Evolutionary conservation across 2,329 filamentous ascomycete genomes (phyloP).

Genomic region (Blumeriella jaapii): DNA sequence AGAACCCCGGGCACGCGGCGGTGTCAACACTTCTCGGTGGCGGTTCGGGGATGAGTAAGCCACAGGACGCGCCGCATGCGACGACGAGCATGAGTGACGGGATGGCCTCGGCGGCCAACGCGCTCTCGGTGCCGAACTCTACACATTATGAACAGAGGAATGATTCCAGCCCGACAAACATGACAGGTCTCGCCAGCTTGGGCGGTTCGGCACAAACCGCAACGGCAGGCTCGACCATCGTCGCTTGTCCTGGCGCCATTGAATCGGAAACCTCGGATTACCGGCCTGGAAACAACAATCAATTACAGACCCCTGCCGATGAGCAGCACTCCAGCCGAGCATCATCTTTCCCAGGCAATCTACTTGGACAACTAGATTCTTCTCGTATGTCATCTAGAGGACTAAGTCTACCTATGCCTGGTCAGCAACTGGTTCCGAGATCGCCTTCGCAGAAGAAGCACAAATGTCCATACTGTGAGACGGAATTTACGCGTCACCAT

Average conservation of each 20-base stretch:
- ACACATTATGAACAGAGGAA: slow-evolving; percentile 24
- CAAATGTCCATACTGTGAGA: slow-evolving; percentile 92
- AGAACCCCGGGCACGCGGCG: slow-evolving; percentile 42
- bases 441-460: slow-evolving; percentile 79
- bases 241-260: slow-evolving; percentile 23
- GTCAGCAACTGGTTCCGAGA: slow-evolving; percentile 40
- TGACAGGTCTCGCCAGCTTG: slow-evolving; percentile 25
- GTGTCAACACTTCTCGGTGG: slow-evolving; percentile 42
- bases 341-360: slow-evolving; percentile 25
- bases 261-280: slow-evolving; percentile 20
- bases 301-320: slow-evolving; percentile 18
- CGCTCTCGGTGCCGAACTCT: slow-evolving; percentile 23
- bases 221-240: slow-evolving; percentile 24
- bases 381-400: slow-evolving; percentile 31
- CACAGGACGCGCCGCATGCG: slow-evolving; percentile 37
- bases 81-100: slow-evolving; percentile 24
- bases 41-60: slow-evolving; percentile 43
- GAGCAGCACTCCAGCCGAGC: slow-evolving; percentile 22
- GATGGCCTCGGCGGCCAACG: slow-evolving; percentile 22
- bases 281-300: slow-evolving; percentile 10
- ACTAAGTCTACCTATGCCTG: slow-evolving; percentile 46
- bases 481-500: slow-evolving; percentile 93
- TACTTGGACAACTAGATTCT: slow-evolving; percentile 19
- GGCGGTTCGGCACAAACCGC: slow-evolving; percentile 25
- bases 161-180: slow-evolving; percentile 25